Evolutionary conservation across 2,329 filamentous ascomycete species (phyloP).

Genomic region (Gnomoniopsis smithogilvyi): DNA sequence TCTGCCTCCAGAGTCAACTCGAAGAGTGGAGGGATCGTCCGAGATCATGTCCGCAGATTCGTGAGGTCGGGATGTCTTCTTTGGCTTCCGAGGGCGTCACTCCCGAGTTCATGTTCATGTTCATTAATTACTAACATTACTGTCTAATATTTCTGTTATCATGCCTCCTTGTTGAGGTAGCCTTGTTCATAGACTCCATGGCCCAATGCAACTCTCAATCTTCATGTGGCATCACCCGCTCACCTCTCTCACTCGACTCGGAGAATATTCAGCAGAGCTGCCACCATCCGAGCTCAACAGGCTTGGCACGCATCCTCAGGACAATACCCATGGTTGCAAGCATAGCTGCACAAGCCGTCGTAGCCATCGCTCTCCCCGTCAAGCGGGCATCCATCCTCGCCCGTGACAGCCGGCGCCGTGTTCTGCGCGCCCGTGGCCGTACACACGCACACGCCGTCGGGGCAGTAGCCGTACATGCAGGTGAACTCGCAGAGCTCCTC

Average conservation of each 20-base stretch:
- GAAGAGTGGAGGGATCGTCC: too few relatives aligned
- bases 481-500: constrained; percentile 2
- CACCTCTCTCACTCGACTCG: not conserved
- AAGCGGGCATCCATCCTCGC: constrained; percentile 4
- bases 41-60: not conserved
- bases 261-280: not conserved
- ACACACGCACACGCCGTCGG: constrained; percentile 3
- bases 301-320: constrained; percentile 5
- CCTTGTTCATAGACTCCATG: not conserved
- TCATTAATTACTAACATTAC: not conserved
- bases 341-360: constrained; percentile 7
- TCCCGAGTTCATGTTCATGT: not conserved
- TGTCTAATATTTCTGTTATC: not conserved
- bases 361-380: constrained; percentile 6
- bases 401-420: not conserved
- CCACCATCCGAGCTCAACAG: not conserved
- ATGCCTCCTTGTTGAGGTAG: not conserved
- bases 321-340: constrained; percentile 14
- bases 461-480: constrained; percentile 6
- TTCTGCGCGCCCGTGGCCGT: constrained; percentile 1
- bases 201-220: not conserved
- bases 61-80: not conserved
- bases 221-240: not conserved
- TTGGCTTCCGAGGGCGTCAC: not conserved
- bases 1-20: too few relatives aligned